phyloP scores from a whole-genome alignment of 768 basidiomycete genomes.

The Serendipita vermifera region DNA sequence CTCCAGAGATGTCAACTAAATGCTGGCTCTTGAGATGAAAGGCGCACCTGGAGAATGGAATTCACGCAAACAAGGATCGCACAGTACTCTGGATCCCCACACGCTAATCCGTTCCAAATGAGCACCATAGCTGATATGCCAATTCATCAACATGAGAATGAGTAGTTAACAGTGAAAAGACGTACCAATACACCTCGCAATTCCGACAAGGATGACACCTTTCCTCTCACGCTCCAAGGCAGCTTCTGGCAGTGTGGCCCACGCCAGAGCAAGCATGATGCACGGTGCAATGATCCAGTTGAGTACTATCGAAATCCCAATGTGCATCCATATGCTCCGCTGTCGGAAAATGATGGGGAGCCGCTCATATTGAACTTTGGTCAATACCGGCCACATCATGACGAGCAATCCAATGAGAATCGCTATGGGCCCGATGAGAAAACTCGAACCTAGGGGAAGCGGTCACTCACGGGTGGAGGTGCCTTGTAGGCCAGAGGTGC shows the following conservation, averaged over 20 bases:
- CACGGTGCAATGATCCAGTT: conserved; percentile 78
- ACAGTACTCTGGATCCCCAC: conserved; percentile 57
- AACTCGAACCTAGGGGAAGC: neutral
- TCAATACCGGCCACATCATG: conserved; percentile 75
- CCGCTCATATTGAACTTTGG: conserved; percentile 53
- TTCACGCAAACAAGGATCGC: conserved; percentile 74
- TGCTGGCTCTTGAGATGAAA: neutral
- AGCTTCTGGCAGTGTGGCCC: conserved; percentile 68
- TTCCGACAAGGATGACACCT: conserved; percentile 73
- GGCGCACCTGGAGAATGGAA: conserved; percentile 49
- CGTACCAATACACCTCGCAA: conserved; percentile 44
- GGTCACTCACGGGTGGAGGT: conserved; percentile 64
- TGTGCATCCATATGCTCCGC: conserved; percentile 47
- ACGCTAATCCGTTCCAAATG: conserved; percentile 68
- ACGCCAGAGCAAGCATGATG: conserved; percentile 73
- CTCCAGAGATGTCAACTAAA: neutral
- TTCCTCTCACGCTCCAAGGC: conserved; percentile 51
- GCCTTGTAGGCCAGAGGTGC: conserved; percentile 41
- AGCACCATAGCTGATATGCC: conserved; percentile 49
- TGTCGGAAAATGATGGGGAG: conserved; percentile 46
- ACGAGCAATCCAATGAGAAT: conserved; percentile 69
- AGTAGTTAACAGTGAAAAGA: neutral
- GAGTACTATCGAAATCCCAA: conserved; percentile 50
- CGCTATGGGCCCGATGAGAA: conserved; percentile 30
- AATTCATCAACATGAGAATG: neutral